Evolutionary conservation across 23 red algal species (phyloP).

Genomic region (Agarophyton chilense): DNA sequence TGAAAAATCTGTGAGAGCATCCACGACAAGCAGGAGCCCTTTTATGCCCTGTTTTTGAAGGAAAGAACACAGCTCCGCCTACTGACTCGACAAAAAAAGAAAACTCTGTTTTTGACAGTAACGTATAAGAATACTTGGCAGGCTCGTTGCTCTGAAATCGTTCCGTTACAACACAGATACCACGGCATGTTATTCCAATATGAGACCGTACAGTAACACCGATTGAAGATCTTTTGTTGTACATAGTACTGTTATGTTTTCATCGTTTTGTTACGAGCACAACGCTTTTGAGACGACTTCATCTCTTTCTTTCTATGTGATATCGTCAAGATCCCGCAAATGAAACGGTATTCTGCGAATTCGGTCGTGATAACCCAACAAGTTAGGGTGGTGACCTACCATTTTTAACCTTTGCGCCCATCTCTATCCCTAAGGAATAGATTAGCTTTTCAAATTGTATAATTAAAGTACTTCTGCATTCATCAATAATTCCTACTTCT

Average conservation of each 20-base stretch:
- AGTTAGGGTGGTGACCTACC: constrained; percentile 86
- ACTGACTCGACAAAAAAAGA: too few species aligned
- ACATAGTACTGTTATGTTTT: not conserved
- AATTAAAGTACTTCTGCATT: constrained; percentile 77
- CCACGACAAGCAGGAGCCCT: too few species aligned
- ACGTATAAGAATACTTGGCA: too few species aligned
- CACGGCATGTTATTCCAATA: too few species aligned
- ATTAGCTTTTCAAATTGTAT: constrained; percentile 72
- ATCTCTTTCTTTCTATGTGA: constrained; percentile 34
- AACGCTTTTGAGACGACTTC: constrained; percentile 37
- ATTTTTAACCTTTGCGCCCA: constrained; percentile 65
- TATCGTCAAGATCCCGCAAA: constrained; percentile 56
- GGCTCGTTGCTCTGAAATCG: too few species aligned
- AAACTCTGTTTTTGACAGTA: too few species aligned
- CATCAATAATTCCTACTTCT: constrained; percentile 79
- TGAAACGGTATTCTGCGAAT: constrained; percentile 47
- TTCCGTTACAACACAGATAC: too few species aligned
- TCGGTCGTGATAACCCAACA: constrained; percentile 80
- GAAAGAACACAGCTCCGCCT: too few species aligned
- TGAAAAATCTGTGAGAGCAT: too few species aligned
- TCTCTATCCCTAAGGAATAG: constrained; percentile 57
- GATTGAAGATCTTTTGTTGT: too few species aligned
- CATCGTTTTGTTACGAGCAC: not conserved
- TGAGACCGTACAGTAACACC: too few species aligned
- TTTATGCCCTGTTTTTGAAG: too few species aligned